phyloP scores from a whole-genome alignment of 2,329 filamentous ascomycete genomes.

The Bipolaris oryzae region DNA sequence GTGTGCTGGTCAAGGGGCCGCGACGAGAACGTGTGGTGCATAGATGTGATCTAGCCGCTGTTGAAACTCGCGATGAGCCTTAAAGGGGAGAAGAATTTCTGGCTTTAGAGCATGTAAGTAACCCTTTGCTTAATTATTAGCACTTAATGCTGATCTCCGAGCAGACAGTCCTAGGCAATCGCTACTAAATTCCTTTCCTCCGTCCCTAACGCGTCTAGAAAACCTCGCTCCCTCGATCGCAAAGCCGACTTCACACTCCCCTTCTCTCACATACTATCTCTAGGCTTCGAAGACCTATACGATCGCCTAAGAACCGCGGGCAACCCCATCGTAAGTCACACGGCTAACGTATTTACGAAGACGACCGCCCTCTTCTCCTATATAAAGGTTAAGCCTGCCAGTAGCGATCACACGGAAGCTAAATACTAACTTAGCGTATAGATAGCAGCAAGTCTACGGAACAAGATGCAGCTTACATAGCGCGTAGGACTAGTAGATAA shows the following conservation, averaged over 20 bases:
- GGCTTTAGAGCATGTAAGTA: not conserved
- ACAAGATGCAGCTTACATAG: slow-evolving; percentile 14
- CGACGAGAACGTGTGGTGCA: not conserved
- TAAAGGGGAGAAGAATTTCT: not conserved
- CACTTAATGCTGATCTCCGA: not conserved
- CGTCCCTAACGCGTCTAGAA: not conserved
- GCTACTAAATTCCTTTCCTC: not conserved
- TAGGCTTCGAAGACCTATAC: not conserved
- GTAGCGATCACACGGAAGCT: slow-evolving; percentile 24
- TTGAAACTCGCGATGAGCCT: not conserved
- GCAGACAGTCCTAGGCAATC: not conserved
- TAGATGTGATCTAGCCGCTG: not conserved
- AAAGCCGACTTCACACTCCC: not conserved
- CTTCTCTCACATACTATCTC: not conserved
- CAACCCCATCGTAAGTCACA: not conserved
- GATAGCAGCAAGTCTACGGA: slow-evolving; percentile 28
- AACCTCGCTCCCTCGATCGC: not conserved
- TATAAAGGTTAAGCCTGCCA: slow-evolving; percentile 25
- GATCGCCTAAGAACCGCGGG: not conserved
- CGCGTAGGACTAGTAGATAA: not conserved
- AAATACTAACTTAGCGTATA: slow-evolving; percentile 30
- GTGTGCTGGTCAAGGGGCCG: not conserved
- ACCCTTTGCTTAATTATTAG: not conserved
- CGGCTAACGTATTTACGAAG: not conserved
- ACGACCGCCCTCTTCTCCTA: slow-evolving; percentile 20